Conservation (phyloP, 495 filamentous ascomycete species). For the Aspergillus campestris region DNA sequence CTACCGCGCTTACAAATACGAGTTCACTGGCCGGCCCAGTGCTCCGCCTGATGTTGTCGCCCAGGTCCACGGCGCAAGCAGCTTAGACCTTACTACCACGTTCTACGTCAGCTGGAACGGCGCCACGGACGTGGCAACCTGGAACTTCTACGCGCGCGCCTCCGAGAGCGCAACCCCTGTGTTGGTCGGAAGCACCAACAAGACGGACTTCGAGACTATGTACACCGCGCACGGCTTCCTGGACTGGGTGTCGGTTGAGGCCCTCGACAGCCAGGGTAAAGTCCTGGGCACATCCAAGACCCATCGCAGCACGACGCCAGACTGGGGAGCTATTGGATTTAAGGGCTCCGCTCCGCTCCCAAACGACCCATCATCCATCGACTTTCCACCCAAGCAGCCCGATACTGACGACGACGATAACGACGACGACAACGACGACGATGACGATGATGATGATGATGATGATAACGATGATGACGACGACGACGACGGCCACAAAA, state of each 20-base stretch:
- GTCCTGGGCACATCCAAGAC: not conserved
- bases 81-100: constrained; percentile 25
- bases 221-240: constrained; percentile 35
- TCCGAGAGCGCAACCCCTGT: constrained; percentile 17
- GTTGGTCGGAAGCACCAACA: constrained; percentile 26
- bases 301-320: no score
- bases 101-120: constrained; percentile 44
- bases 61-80: constrained; percentile 28
- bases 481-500: no score
- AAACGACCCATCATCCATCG: no score
- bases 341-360: no score
- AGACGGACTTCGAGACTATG: constrained; percentile 37
- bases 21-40: constrained; percentile 28
- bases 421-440: no score
- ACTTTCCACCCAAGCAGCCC: no score
- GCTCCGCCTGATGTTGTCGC: constrained; percentile 27
- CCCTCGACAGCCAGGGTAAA: constrained; percentile 25
- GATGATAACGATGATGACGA: no score
- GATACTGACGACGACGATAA: no score
- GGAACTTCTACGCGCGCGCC: constrained; percentile 31
- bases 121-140: constrained; percentile 35
- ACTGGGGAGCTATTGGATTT: no score
- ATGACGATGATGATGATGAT: no score
- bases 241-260: constrained; percentile 31
- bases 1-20: constrained; percentile 35